Conservation (phyloP, 1,284 basidiomycete species). For the Sphaerobolus stellatus region DNA sequence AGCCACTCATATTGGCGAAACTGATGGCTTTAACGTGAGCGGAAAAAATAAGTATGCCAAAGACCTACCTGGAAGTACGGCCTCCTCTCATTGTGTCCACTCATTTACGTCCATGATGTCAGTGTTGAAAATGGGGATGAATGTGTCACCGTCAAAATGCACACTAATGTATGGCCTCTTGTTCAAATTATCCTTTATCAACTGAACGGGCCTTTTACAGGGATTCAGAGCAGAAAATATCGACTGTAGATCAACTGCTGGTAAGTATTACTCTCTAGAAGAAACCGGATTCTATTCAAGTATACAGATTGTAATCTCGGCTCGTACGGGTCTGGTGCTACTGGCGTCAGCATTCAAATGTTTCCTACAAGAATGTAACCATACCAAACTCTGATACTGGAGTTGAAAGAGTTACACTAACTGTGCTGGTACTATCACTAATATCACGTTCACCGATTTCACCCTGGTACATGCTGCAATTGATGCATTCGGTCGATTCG, state of each 20-base stretch:
- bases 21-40: constrained; percentile 13
- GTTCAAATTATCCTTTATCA: not conserved
- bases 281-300: not conserved
- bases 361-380: constrained; percentile 21
- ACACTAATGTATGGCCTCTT: constrained; percentile 18
- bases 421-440: constrained; percentile 21
- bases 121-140: constrained; percentile 20
- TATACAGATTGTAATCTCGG: constrained; percentile 22
- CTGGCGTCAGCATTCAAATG: constrained; percentile 19
- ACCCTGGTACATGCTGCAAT: not conserved
- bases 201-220: not conserved
- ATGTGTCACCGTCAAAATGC: constrained; percentile 24
- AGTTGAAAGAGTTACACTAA: constrained; percentile 20
- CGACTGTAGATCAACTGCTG: constrained; percentile 21
- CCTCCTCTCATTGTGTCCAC: not conserved
- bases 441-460: constrained; percentile 18
- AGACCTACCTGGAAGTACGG: too few species aligned
- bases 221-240: constrained; percentile 21
- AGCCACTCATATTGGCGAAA: constrained; percentile 11
- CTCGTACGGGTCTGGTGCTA: constrained; percentile 19
- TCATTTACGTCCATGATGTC: constrained; percentile 22
- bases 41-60: constrained; percentile 17
- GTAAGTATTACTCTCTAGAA: not conserved
- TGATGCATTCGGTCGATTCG: not conserved
- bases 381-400: constrained; percentile 22